Conservation (phyloP, 352 stramenopile species). For the Pythium oligandrum region DNA sequence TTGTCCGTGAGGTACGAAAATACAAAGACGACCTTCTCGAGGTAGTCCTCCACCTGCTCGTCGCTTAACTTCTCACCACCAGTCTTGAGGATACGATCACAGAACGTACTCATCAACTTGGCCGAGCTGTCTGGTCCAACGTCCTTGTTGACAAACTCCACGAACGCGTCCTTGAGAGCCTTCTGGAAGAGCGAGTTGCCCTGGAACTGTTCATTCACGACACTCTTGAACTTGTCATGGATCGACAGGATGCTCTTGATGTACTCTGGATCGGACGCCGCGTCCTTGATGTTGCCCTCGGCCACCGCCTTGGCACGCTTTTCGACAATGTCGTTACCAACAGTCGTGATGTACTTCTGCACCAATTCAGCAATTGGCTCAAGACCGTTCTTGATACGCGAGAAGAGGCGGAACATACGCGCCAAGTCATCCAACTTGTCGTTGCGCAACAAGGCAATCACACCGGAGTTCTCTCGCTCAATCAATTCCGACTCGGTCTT, state of each 20-base stretch:
- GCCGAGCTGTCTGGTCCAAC: constrained; percentile 96
- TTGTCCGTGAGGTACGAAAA: constrained; percentile 99
- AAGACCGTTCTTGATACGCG: constrained; percentile 93
- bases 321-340: constrained; percentile 86
- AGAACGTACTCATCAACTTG: constrained; percentile 99
- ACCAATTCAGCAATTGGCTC: constrained; percentile 96
- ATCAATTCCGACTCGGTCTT: constrained; percentile 95
- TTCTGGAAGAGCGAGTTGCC: constrained; percentile 98
- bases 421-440: constrained; percentile 96
- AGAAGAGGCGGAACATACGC: constrained; percentile 98
- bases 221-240: constrained; percentile 97
- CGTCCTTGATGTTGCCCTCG: constrained; percentile 92
- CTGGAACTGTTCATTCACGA: constrained; percentile 97
- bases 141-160: constrained; percentile 99
- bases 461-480: constrained; percentile 96
- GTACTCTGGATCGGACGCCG: constrained; percentile 92
- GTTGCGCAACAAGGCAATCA: constrained; percentile 94
- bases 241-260: constrained; percentile 98
- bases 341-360: constrained; percentile 92
- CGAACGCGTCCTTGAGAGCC: constrained; percentile 99
- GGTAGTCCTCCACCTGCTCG: constrained; percentile 94
- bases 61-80: constrained; percentile 98
- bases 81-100: constrained; percentile 98
- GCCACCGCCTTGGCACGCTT: constrained; percentile 78
- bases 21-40: constrained; percentile 98